Base-by-base conservation (phyloP, 805 yeast genomes). In the Dipodascus albidus region DNA sequence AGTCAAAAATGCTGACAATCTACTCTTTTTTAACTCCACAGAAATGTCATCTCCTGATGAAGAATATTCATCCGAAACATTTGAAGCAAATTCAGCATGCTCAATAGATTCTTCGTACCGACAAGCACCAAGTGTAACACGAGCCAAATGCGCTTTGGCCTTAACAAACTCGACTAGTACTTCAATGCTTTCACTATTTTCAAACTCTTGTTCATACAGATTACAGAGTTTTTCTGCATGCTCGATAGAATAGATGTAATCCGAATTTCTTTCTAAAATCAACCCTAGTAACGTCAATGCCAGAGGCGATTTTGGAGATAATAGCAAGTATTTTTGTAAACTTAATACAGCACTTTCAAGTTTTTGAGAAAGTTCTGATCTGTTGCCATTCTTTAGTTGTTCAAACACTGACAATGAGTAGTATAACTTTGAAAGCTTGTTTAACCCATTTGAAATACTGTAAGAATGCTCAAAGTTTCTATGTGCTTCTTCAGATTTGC, bases 401-500 rank as follows among this genome's bases (percentile, higher is more conserved):
- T 57, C 75, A 73, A 60, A 71, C 64, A 48, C 82, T 66, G 52
- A 84, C 71, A 49, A 78, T 0, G 91, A 95, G 66, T 84, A 87
- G 23, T 88, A 71, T 49, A 87, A 64, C 65, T 85, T 87, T 0
- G 93, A 82, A 42, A 81, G 67, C 22, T 84, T 80, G 47, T 83
- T 79, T 47, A 76, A 72, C 1, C 96, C 96, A 62, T 83, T 83
- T 1, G 96, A 81, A 50, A 91, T 69, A 11, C 81, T 76, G 59
- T 77, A 85, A 0, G 96, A 86, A 67, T 93, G 97, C 1, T 86
- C 83, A 61, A 82, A 82, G 50, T 86, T 65, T 14, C 75, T 72
- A 3, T 74, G 64, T 0, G 95, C 82, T n/a, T 70, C 73, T 0
- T 79, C 73, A 2, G 52, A 33, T 19, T 66, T 59, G 9, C 70